Base-by-base conservation (phyloP, 805 yeast species). In the Torulaspora franciscae region DNA sequence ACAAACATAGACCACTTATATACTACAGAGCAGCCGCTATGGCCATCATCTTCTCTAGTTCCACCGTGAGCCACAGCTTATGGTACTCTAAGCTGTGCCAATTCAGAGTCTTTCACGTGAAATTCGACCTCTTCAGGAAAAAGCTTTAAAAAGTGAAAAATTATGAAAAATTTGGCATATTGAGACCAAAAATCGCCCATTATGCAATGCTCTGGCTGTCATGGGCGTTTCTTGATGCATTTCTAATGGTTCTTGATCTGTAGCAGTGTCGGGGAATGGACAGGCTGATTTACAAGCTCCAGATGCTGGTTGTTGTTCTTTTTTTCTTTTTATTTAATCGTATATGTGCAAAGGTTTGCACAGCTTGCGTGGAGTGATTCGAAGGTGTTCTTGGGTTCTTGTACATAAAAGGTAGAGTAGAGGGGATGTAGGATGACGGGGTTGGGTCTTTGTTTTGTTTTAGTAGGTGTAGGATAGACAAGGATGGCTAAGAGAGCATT, bases 401-500 rank as follows among this genome's bases (percentile, higher is more conserved):
- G 33, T 15, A 30, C 22, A 6, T 38, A 38, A 38, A 19, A 38
- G 19, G 34, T 22, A 29, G 41, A 15, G 17, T 23, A 11, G 40
- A 19, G 3, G 33, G 25, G 15, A 25, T 13, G 14, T 15, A 11
- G 15, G n/a, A 7, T 26, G 24, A 22, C 7, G 14, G 22, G 6
- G 7, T 15, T 23, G 17, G 23, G 15, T 32, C 19, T n/a, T n/a
- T 6, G 14, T 15, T 22, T 14, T 26, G 29, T 37, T 9, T 26
- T 8, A 19, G 26, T 11, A 22, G 27, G 26, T 11, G 23, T 17
- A 29, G 34, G n/a, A 28, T 22, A 37, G 32, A 24, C 14, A 28
- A 58, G 42, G 23, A 77, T 77, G 83, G 81, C 75, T 25, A 83
- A 83, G 55, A 74, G 89, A 68, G 79, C 85, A 7, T 60, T 77